Percentiles rank a stretch among this genome's conserved stretches.
Evolutionary conservation across 1,284 basidiomycete genomes (phyloP).

Genomic region (Coniferiporia sulphurascens): DNA sequence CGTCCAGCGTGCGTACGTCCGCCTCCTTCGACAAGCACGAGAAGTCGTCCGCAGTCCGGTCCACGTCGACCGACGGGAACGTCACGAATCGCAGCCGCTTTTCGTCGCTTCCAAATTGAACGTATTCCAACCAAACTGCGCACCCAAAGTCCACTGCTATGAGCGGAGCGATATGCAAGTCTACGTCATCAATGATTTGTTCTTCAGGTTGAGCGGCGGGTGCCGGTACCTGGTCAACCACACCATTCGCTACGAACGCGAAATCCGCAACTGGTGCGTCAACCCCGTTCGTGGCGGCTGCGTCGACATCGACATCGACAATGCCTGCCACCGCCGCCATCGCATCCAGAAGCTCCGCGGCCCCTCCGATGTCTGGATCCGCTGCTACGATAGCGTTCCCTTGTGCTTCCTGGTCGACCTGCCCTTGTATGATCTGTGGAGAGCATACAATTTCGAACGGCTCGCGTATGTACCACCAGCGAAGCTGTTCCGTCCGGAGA

Average conservation of each 20-base stretch:
- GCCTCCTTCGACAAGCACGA: neutral
- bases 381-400: neutral
- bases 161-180: slow-evolving; percentile 55
- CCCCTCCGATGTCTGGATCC: neutral
- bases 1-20: slow-evolving; percentile 51
- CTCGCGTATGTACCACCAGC: slow-evolving; percentile 55
- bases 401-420: neutral
- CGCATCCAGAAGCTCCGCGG: neutral
- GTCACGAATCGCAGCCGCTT: slow-evolving; percentile 63
- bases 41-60: slow-evolving; percentile 19
- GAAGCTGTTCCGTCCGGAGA: slow-evolving; percentile 20
- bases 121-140: slow-evolving; percentile 68
- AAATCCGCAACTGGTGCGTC: neutral
- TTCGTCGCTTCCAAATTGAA: slow-evolving; percentile 31
- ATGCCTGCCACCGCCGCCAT: neutral
- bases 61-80: slow-evolving; percentile 49
- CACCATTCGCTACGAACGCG: neutral
- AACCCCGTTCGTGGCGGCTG: neutral
- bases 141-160: slow-evolving; percentile 77
- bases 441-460: slow-evolving; percentile 65
- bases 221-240: neutral
- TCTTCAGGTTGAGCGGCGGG: slow-evolving; percentile 2
- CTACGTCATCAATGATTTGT: slow-evolving; percentile 33
- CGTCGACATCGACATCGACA: neutral
- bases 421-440: slow-evolving; percentile 1